phyloP scores from a whole-genome alignment of 1,284 basidiomycete genomes.

The Ustilago esculenta region DNA sequence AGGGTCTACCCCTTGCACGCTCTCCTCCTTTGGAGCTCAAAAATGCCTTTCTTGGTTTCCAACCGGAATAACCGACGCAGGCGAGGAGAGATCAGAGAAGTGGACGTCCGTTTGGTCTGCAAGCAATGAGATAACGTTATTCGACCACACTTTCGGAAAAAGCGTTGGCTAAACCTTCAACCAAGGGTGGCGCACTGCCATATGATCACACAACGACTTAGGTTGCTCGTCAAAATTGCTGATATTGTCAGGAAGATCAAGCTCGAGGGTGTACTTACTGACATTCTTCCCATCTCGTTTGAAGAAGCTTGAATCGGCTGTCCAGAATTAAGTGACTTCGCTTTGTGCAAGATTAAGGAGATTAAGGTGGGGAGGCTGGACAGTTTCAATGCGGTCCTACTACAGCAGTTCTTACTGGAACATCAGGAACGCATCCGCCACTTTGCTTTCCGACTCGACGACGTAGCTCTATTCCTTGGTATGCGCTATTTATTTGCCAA shows the following conservation, averaged over 20 bases:
- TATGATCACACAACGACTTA: constrained; percentile 6
- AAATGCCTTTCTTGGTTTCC: not conserved
- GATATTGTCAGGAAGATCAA: constrained; percentile 23
- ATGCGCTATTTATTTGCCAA: constrained; percentile 14
- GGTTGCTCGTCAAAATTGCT: not conserved
- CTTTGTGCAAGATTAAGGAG: not conserved
- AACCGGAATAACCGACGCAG: too few species aligned
- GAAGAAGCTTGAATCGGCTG: constrained; percentile 4
- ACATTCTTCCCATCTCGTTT: constrained; percentile 11
- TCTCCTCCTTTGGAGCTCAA: constrained; percentile 6
- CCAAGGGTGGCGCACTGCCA: constrained; percentile 3
- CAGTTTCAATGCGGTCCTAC: constrained; percentile 16
- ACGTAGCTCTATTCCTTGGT: constrained; percentile 13
- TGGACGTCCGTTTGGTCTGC: constrained; percentile 20
- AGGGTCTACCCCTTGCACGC: not conserved
- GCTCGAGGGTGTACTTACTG: constrained; percentile 4
- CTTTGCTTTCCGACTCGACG: constrained; percentile 15
- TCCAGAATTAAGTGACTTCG: constrained; percentile 3
- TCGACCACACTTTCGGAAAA: constrained; percentile 11
- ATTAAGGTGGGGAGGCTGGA: constrained; percentile 20
- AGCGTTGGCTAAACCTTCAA: constrained; percentile 13
- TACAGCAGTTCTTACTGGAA: constrained; percentile 12
- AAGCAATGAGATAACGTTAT: constrained; percentile 10
- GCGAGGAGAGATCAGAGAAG: not conserved
- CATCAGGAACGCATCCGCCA: constrained; percentile 8